These are phyloP conservation scores for Thoreauomyces humboldtii DNA, from an alignment of 192 early-diverging fungal genomes.

Conservation along the genomic window DNA sequence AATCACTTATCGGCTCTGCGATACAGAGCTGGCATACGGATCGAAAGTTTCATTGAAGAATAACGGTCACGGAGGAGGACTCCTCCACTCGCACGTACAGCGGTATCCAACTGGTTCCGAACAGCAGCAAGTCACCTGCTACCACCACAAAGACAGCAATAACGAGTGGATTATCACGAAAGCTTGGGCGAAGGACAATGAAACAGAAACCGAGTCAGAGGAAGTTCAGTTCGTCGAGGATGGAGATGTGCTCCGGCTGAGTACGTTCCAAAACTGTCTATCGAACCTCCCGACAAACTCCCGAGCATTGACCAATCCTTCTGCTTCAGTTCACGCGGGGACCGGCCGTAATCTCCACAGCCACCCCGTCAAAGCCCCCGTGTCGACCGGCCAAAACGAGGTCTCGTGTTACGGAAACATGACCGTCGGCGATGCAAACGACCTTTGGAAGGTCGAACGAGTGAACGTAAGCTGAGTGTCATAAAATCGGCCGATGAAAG, in stretches of 20 bases:
- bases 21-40: conserved; percentile 86
- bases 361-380: conserved; percentile 72
- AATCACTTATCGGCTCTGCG: neutral
- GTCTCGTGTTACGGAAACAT: conserved; percentile 85
- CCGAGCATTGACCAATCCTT: neutral
- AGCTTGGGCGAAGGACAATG: conserved; percentile 50
- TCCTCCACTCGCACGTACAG: conserved; percentile 93
- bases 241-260: conserved; percentile 80
- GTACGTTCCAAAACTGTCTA: conserved; percentile 29
- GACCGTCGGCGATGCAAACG: conserved; percentile 73
- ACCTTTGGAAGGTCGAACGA: conserved; percentile 88
- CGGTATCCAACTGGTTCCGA: conserved; percentile 79
- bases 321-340: conserved; percentile 51
- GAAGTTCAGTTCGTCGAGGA: conserved; percentile 60
- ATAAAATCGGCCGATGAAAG: too few relatives aligned
- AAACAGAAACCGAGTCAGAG: conserved; percentile 25
- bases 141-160: conserved; percentile 89
- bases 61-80: conserved; percentile 75
- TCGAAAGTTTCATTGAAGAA: conserved; percentile 85
- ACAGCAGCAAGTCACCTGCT: conserved; percentile 97
- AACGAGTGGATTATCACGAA: conserved; percentile 84
- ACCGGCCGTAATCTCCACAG: conserved; percentile 83
- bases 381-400: conserved; percentile 78
- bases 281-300: too few relatives aligned
- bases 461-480: conserved; percentile 53